phyloP scores from a whole-genome alignment of 1,284 basidiomycete species.

The Tausonia pullulans region DNA sequence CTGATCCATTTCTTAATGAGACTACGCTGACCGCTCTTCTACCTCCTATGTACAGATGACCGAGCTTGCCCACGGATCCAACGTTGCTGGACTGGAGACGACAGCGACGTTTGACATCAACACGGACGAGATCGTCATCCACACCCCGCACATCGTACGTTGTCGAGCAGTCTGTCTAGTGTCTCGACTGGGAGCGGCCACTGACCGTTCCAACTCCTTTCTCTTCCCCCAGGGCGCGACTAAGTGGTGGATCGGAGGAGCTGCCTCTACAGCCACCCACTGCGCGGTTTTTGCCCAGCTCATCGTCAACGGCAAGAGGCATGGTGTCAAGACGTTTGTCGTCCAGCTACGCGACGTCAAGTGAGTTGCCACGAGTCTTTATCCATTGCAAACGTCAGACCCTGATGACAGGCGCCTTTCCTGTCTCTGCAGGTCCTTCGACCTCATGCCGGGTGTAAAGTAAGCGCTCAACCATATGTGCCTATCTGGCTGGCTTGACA shows the following conservation, averaged over 20 bases:
- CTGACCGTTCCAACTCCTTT: background rate
- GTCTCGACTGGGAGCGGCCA: background rate
- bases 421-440: slow-evolving; percentile 32
- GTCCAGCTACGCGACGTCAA: slow-evolving; percentile 44
- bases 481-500: too few relatives aligned
- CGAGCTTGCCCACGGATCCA: slow-evolving; percentile 7
- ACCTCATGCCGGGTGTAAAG: slow-evolving; percentile 40
- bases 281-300: slow-evolving; percentile 46
- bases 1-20: too few relatives aligned
- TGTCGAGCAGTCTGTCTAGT: background rate
- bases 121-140: slow-evolving; percentile 46
- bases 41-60: too few relatives aligned
- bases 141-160: slow-evolving; percentile 39
- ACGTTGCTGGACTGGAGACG: slow-evolving; percentile 43
- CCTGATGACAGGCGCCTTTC: background rate
- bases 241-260: slow-evolving; percentile 49
- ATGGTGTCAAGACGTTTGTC: slow-evolving; percentile 48
- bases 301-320: slow-evolving; percentile 42
- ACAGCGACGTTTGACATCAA: slow-evolving; percentile 44
- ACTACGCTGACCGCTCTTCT: too few relatives aligned
- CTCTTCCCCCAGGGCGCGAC: slow-evolving; percentile 30
- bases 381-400: slow-evolving; percentile 10
- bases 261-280: slow-evolving; percentile 46
- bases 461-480: too few relatives aligned
- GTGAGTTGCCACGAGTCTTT: slow-evolving; percentile 25